These are phyloP conservation scores for Oenanthe javanica DNA, from an alignment of 140 eudicot species.

Conservation along the genomic window DNA sequence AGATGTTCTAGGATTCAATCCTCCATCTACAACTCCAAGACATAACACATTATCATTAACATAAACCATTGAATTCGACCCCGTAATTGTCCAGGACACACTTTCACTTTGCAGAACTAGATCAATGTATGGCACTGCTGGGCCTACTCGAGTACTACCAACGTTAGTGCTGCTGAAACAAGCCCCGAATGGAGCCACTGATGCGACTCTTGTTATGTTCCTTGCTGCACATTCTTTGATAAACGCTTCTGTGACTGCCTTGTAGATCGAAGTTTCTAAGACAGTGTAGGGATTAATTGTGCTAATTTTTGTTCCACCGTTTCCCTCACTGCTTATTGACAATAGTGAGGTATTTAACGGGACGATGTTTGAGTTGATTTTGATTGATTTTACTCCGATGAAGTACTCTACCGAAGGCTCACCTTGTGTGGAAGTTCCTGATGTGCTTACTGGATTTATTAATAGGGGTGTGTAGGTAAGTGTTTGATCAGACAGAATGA, in stretches of 20 bases:
- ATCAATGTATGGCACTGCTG: slow-evolving; percentile 54
- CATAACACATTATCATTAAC: slow-evolving; percentile 51
- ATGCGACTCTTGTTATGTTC: slow-evolving; percentile 43
- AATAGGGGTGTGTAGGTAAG: slow-evolving; percentile 6
- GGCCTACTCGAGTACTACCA: slow-evolving; percentile 44
- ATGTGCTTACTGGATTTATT: slow-evolving; percentile 27
- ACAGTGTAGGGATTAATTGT: slow-evolving; percentile 58
- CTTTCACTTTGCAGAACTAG: slow-evolving; percentile 44
- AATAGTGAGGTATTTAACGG: no score
- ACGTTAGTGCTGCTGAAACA: slow-evolving; percentile 40
- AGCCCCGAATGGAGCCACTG: slow-evolving; percentile 51
- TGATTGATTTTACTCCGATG: slow-evolving; percentile 45
- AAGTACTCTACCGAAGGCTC: slow-evolving; percentile 40
- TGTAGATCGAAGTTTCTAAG: slow-evolving; percentile 48
- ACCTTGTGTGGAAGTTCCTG: slow-evolving; percentile 14
- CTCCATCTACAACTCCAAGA: slow-evolving; percentile 53
- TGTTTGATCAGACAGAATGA: neutral
- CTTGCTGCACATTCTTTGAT: slow-evolving; percentile 25
- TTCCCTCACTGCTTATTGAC: slow-evolving; percentile 36
- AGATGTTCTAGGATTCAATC: slow-evolving; percentile 46
- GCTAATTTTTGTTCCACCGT: slow-evolving; percentile 72
- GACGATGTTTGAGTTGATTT: slow-evolving; percentile 27
- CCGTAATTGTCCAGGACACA: slow-evolving; percentile 55
- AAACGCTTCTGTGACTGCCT: slow-evolving; percentile 25
- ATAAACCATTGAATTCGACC: slow-evolving; percentile 65